Base-by-base conservation (phyloP, 768 basidiomycete species). In the Boletus reticulatus region DNA sequence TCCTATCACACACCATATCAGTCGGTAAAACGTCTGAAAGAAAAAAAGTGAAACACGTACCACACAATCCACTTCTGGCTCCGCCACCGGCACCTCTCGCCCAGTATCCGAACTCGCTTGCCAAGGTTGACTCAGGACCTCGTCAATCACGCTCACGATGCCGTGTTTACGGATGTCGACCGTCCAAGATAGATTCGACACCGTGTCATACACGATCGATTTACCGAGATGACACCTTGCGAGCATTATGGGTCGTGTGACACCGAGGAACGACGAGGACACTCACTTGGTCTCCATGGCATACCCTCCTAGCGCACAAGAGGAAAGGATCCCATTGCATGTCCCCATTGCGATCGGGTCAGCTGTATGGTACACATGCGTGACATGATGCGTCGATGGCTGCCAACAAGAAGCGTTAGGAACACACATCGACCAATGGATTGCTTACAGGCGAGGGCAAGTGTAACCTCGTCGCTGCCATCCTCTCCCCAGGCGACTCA, bases 261-360 rank as follows among this genome's bases (percentile, higher is more conserved):
- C 53, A 50, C 36, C 12, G 0, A 14, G 17, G 19, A 38, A 8
- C 31, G 19, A 32, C 12, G 7, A 7, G 13, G 24, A 38, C 41
- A 72, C 79, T 34, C 37, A 87, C 85, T 79, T 77, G 38, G 87
- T 80, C 71, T 94, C 92, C 79, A 94, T 79, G 4, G 92, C 95
- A 66, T 90, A 97, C n/a, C 95, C 95, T 20, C 80, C 91, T 11
- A 92, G 72, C 4, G 89, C 85, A 67, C 95, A 98, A 2, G 85
- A 82, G 1, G 89, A 94, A 1, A 90, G 64, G 2, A 89, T 75
- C 14, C 92, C 92, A 53, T 83, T 94, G 72, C 92, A 94, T 9
- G 84, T 87, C 36, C 90, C 90, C 86, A 92, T 92, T 19, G 95
- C 84, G 48, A 98, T 90, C 6, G 95, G 95, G 72, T 98, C 95